Percentiles rank a stretch among this genome's conserved stretches.
Conservation (phyloP, 2,329 filamentous ascomycete species). For the Daldinia sp. region DNA sequence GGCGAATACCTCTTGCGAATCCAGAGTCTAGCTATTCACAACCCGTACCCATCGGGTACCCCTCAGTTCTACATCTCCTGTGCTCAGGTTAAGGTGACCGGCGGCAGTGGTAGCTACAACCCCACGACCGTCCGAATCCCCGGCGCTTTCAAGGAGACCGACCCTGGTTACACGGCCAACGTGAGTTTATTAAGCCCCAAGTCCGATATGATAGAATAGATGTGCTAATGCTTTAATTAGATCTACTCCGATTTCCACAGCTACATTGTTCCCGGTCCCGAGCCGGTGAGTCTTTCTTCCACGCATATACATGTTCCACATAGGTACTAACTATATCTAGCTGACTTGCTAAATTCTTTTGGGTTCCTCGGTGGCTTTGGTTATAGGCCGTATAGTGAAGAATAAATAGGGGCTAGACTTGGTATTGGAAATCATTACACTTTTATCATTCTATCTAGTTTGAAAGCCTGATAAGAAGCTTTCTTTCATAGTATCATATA, state of each 20-base stretch:
- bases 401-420: neutral
- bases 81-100: slow-evolving; percentile 56
- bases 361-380: neutral
- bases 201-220: neutral
- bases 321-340: slow-evolving; percentile 16
- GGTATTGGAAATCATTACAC: neutral
- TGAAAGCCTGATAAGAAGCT: neutral
- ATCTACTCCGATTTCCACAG: slow-evolving; percentile 46
- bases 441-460: neutral
- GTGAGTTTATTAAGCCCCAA: slow-evolving; percentile 42
- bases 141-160: slow-evolving; percentile 50
- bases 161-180: slow-evolving; percentile 56
- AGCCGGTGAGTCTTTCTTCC: slow-evolving; percentile 22
- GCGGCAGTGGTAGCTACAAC: slow-evolving; percentile 48
- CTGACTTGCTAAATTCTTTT: slow-evolving; percentile 22
- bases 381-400: neutral
- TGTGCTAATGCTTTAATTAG: slow-evolving; percentile 13
- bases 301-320: neutral
- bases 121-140: slow-evolving; percentile 48
- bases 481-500: neutral
- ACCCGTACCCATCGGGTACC: slow-evolving; percentile 54
- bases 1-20: slow-evolving; percentile 68
- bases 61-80: slow-evolving; percentile 59
- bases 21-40: slow-evolving; percentile 69
- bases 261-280: slow-evolving; percentile 48